Percentiles rank a stretch among this genome's conserved stretches.
Conservation (phyloP, 768 basidiomycete species). For the Tricholoma terreum region DNA sequence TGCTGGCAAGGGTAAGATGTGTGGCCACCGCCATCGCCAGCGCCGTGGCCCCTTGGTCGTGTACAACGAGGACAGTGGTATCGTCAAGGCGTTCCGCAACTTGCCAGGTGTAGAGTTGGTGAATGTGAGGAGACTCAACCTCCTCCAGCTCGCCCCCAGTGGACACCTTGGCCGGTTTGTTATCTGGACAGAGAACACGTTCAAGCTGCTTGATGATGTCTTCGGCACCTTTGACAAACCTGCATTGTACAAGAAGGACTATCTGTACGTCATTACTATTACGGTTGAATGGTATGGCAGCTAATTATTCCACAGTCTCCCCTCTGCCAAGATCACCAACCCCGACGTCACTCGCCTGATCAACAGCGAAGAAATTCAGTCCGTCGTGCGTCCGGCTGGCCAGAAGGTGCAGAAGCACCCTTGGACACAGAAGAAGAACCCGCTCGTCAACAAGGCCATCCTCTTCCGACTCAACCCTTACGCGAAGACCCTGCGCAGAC, state of each 20-base stretch:
- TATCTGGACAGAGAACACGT: slow-evolving; percentile 98
- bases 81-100: slow-evolving; percentile 98
- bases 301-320: slow-evolving; percentile 55
- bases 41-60: slow-evolving; percentile 96
- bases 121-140: slow-evolving; percentile 91
- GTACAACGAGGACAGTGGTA: slow-evolving; percentile 96
- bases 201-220: slow-evolving; percentile 88
- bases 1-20: slow-evolving; percentile 95
- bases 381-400: slow-evolving; percentile 89
- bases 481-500: slow-evolving; percentile 88
- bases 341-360: slow-evolving; percentile 96
- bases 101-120: slow-evolving; percentile 97
- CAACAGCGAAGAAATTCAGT: slow-evolving; percentile 98
- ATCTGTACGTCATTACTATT: slow-evolving; percentile 51
- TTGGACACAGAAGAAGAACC: slow-evolving; percentile 99
- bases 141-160: slow-evolving; percentile 98
- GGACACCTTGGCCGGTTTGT: slow-evolving; percentile 98
- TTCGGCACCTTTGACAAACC: slow-evolving; percentile 93
- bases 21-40: slow-evolving; percentile 95
- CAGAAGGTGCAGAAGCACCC: slow-evolving; percentile 86
- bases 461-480: slow-evolving; percentile 99
- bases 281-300: not conserved
- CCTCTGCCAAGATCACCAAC: slow-evolving; percentile 94
- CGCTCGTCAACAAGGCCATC: slow-evolving; percentile 87
- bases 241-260: slow-evolving; percentile 86